Conservation (phyloP, 139 green algal genomes). For the Volvox reticuliferus region DNA sequence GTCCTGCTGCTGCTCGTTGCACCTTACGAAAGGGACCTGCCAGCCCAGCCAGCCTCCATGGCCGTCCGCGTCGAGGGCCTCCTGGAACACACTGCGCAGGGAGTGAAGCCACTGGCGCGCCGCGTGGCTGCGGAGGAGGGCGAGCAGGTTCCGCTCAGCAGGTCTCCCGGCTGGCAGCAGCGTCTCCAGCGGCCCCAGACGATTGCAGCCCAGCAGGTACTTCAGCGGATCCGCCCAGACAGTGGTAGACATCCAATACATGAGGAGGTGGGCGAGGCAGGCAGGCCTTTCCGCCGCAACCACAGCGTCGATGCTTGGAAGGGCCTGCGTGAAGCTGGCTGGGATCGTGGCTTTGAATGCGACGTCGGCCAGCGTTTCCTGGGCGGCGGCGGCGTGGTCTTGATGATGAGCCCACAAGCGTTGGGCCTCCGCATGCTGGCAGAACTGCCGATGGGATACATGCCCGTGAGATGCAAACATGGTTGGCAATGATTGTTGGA, state of each 20-base stretch:
- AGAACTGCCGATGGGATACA: neutral
- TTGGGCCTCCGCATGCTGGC: neutral
- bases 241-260: neutral
- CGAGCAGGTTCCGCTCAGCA: conserved; percentile 14
- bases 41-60: neutral
- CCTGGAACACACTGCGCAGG: neutral
- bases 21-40: neutral
- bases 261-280: conserved; percentile 5
- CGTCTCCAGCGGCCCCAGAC: neutral
- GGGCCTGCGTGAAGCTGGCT: neutral
- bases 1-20: neutral
- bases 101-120: conserved; percentile 1
- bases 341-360: neutral
- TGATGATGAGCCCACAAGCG: too few relatives aligned
- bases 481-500: too few relatives aligned
- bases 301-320: too few relatives aligned
- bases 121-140: neutral
- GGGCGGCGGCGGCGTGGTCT: too few relatives aligned
- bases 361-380: neutral
- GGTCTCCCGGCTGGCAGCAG: neutral
- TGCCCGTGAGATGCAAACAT: too few relatives aligned
- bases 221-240: conserved; percentile 10
- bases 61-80: neutral
- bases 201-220: neutral
- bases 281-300: neutral